Evolutionary conservation across 345 rosid genomes (phyloP).

Genomic region (Erodium maritimum): DNA sequence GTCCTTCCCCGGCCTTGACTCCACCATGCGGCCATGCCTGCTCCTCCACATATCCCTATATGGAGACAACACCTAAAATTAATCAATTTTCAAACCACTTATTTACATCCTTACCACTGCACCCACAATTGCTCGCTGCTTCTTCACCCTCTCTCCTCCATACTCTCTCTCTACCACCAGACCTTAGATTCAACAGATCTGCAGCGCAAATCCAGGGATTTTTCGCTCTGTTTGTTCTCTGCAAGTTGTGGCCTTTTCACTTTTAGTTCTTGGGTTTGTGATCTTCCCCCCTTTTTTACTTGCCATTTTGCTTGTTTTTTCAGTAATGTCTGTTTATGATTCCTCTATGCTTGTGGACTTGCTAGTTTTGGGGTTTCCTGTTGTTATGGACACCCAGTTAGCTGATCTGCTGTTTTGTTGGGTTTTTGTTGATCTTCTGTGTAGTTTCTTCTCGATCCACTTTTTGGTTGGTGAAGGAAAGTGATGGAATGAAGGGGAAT

Average conservation of each 20-base stretch:
- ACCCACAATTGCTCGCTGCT: neutral
- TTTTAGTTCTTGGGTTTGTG: neutral
- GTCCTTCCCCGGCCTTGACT: neutral
- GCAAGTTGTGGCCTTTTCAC: neutral
- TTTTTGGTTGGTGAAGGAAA: neutral
- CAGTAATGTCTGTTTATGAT: no score
- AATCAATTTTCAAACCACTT: no score
- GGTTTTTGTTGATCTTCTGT: neutral
- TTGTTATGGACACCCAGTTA: neutral
- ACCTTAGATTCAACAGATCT: neutral
- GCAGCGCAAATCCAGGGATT: neutral
- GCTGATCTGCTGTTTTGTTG: neutral
- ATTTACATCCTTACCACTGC: neutral
- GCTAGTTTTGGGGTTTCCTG: neutral
- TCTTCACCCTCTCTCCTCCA: neutral
- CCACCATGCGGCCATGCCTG: neutral
- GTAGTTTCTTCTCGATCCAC: neutral
- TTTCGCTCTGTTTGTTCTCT: neutral
- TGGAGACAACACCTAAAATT: neutral
- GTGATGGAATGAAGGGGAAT: neutral
- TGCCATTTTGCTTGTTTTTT: neutral
- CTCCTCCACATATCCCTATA: neutral
- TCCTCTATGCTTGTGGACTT: neutral
- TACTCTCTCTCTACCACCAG: neutral
- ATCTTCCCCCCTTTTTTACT: neutral